phyloP scores from a whole-genome alignment of 768 basidiomycete genomes.

The Phanerodontia chrysosporium region DNA sequence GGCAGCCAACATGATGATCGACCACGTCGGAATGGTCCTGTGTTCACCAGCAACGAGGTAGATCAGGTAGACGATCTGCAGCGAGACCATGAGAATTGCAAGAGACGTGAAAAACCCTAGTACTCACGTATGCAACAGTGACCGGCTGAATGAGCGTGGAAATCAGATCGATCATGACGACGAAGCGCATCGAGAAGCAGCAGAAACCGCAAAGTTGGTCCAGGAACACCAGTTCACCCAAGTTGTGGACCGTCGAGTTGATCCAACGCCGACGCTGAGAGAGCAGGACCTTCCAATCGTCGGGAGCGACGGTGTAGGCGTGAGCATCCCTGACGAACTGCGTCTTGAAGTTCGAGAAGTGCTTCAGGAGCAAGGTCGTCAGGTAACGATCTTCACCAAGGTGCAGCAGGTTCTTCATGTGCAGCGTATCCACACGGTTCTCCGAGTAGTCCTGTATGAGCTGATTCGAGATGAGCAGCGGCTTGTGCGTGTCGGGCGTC shows the following conservation, averaged over 20 bases:
- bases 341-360: conserved; percentile 92
- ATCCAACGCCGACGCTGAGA: conserved; percentile 99
- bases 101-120: not conserved
- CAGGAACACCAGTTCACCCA: conserved; percentile 88
- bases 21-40: conserved; percentile 70
- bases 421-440: conserved; percentile 93
- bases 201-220: conserved; percentile 95
- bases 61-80: conserved; percentile 86
- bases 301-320: conserved; percentile 92
- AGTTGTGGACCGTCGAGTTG: conserved; percentile 97
- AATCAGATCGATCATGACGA: conserved; percentile 94
- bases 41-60: conserved; percentile 68
- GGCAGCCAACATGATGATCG: conserved; percentile 88
- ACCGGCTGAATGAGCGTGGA: conserved; percentile 84
- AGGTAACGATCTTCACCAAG: conserved; percentile 99
- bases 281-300: conserved; percentile 89
- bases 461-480: conserved; percentile 86
- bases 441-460: conserved; percentile 92
- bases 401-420: conserved; percentile 97
- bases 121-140: conserved; percentile 82
- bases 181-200: conserved; percentile 98
- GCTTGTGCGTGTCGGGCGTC: conserved; percentile 93
- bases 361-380: conserved; percentile 91
- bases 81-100: conserved; percentile 9
- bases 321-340: conserved; percentile 94